These are phyloP conservation scores for Dictyophora rubrovolvata DNA, from an alignment of 768 basidiomycete species.

Conservation along the genomic window DNA sequence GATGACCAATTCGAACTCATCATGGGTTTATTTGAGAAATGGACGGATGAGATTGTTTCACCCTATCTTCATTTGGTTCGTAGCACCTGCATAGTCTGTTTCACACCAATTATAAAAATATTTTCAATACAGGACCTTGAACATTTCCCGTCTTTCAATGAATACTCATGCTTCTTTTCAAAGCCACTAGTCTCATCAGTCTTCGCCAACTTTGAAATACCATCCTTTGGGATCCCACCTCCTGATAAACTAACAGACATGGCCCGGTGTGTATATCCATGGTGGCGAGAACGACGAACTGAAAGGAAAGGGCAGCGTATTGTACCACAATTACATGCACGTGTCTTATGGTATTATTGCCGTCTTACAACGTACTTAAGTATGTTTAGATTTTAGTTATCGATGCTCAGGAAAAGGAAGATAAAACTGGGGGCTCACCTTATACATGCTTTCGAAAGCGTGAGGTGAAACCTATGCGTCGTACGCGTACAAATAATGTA, in stretches of 20 bases:
- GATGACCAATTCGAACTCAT: conserved; percentile 94
- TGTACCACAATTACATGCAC: conserved; percentile 80
- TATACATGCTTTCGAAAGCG: conserved; percentile 96
- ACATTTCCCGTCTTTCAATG: conserved; percentile 63
- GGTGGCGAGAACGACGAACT: conserved; percentile 81
- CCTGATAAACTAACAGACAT: conserved; percentile 54
- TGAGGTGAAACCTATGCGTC: conserved; percentile 88
- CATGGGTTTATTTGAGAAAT: conserved; percentile 89
- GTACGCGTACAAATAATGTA: conserved; percentile 86
- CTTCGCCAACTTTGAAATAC: conserved; percentile 61
- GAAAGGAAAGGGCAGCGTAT: conserved; percentile 76
- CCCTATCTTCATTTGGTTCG: conserved; percentile 85
- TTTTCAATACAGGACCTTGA: conserved; percentile 28
- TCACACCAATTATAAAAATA: not conserved
- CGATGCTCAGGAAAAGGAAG: conserved; percentile 69
- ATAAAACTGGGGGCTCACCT: conserved; percentile 61
- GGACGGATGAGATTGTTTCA: conserved; percentile 71
- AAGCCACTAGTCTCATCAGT: conserved; percentile 44
- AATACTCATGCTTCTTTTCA: conserved; percentile 63
- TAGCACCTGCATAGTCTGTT: conserved; percentile 15
- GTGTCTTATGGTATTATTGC: conserved; percentile 19
- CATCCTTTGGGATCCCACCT: conserved; percentile 54
- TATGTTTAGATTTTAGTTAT: conserved; percentile 33
- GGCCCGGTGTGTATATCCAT: conserved; percentile 68
- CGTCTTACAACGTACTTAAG: not conserved